Evolutionary conservation across 768 basidiomycete species (phyloP).

Genomic region (Phaffia australis): DNA sequence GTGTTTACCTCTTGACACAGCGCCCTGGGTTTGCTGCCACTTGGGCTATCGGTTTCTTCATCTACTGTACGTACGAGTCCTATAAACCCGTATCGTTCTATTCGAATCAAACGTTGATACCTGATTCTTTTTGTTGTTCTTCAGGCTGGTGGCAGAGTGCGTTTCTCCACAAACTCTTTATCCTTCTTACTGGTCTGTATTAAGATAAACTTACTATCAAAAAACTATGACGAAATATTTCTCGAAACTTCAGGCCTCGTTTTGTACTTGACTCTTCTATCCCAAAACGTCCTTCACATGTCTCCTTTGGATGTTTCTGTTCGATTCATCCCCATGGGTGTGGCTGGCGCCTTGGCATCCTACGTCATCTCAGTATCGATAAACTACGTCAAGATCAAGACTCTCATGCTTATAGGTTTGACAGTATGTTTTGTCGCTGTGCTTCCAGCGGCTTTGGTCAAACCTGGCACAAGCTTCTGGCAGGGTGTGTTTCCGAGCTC

Average conservation of each 20-base stretch:
- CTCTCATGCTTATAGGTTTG: conserved; percentile 17
- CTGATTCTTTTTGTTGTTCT: too few species aligned
- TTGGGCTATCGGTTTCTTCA: conserved; percentile 26
- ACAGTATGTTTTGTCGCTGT: conserved; percentile 20
- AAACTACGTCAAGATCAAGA: conserved; percentile 21
- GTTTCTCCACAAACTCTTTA: conserved; percentile 1
- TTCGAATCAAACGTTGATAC: too few species aligned
- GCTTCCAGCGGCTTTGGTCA: conserved; percentile 25
- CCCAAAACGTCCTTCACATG: conserved; percentile 17
- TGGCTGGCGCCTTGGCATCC: conserved; percentile 2
- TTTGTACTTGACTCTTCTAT: conserved; percentile 10
- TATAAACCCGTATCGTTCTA: too few species aligned
- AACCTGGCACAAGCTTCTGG: conserved; percentile 21
- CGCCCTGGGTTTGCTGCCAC: conserved; percentile 24
- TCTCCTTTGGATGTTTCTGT: conserved; percentile 17
- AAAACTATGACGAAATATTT: not conserved
- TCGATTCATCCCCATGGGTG: conserved; percentile 24
- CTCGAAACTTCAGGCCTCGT: not conserved
- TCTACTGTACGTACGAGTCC: conserved; percentile 15
- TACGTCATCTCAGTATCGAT: conserved; percentile 3
- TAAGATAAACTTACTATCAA: too few species aligned
- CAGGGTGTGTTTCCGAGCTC: conserved; percentile 13
- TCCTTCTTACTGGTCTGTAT: not conserved
- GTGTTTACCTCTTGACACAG: not conserved
- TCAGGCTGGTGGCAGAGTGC: conserved; percentile 16